A percentile compares a stretch with the other conserved stretches of the same genome.
Conservation (phyloP, 2,329 filamentous ascomycete genomes). For the Aspergillus ochraceus region DNA sequence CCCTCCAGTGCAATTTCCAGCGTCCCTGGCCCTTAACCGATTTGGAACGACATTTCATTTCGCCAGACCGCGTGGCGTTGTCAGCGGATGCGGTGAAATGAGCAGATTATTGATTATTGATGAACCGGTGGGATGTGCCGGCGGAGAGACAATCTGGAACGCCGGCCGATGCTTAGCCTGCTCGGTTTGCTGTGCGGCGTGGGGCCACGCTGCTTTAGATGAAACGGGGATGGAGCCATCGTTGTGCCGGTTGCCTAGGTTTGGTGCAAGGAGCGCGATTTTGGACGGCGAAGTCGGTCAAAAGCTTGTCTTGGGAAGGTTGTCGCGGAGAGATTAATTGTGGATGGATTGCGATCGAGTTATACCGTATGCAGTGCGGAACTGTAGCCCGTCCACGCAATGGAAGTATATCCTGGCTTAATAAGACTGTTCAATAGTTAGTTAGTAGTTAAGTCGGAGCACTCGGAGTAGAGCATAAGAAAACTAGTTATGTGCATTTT, state of each 20-base stretch:
- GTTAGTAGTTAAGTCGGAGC: no score
- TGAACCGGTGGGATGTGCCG: not conserved
- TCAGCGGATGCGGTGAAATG: not conserved
- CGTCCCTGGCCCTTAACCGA: not conserved
- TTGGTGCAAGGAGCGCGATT: not conserved
- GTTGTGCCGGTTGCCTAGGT: not conserved
- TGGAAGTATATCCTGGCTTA: no score
- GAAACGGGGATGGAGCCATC: not conserved
- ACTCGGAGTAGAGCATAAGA: no score
- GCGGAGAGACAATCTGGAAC: not conserved
- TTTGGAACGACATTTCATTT: not conserved
- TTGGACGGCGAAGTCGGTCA: not conserved
- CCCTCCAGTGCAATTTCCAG: not conserved
- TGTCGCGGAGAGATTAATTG: not conserved
- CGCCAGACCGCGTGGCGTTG: not conserved
- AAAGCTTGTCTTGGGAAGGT: not conserved
- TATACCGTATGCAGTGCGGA: no score
- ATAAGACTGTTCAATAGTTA: no score
- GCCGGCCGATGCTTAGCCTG: not conserved
- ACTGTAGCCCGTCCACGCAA: no score
- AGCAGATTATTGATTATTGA: not conserved
- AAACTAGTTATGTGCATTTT: no score
- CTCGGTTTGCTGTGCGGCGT: not conserved
- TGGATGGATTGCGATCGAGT: constrained; percentile 16
- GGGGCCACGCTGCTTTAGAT: not conserved